Conservation (phyloP, 805 yeast species). For the Ascoidea tarda region DNA sequence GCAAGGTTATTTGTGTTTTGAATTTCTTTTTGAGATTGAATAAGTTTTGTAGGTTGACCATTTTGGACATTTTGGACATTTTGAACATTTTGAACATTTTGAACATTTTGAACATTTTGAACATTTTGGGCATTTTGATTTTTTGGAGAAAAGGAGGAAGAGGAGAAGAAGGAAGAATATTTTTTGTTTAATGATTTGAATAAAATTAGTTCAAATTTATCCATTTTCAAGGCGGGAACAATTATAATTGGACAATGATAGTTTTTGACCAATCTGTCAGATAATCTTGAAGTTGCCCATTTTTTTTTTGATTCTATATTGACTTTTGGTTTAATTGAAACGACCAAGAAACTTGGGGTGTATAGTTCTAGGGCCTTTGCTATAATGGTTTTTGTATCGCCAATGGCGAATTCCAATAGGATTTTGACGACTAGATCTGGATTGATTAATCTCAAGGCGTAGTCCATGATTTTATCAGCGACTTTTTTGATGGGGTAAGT, state of each 20-base stretch:
- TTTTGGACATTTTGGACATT: no score
- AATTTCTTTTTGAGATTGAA: neutral
- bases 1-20: no score
- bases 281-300: slow-evolving; percentile 47
- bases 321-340: slow-evolving; percentile 35
- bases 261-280: slow-evolving; percentile 50
- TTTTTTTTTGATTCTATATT: slow-evolving; percentile 34
- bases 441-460: slow-evolving; percentile 30
- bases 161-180: neutral
- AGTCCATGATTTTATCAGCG: slow-evolving; percentile 37
- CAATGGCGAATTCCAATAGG: slow-evolving; percentile 47
- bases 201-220: slow-evolving; percentile 31
- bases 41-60: no score
- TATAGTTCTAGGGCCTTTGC: slow-evolving; percentile 47
- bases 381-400: slow-evolving; percentile 39
- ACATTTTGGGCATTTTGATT: no score
- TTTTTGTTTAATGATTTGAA: slow-evolving; percentile 20
- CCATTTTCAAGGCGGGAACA: slow-evolving; percentile 47
- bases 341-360: slow-evolving; percentile 42
- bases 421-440: slow-evolving; percentile 33
- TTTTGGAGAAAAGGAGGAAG: no score
- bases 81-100: no score
- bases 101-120: no score
- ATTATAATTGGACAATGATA: slow-evolving; percentile 55
- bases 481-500: slow-evolving; percentile 33